Conservation (phyloP, 495 filamentous ascomycete species). For the Aspergillus carlsbadensis region DNA sequence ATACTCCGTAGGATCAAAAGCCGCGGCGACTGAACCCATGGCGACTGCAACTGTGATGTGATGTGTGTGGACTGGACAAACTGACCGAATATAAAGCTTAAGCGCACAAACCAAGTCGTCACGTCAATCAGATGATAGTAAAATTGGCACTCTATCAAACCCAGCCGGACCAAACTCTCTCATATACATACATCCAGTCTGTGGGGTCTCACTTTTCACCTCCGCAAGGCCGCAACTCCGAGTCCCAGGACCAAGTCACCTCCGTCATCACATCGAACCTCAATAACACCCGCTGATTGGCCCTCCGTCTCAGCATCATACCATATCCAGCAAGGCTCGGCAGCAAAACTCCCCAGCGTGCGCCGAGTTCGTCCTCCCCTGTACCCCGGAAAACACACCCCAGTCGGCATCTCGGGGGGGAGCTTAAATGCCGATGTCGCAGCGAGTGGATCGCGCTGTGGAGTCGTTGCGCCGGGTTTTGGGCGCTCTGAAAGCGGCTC, state of each 20-base stretch:
- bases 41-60: background rate
- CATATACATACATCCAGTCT: conserved; percentile 2
- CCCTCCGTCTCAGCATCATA: background rate
- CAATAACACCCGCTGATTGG: background rate
- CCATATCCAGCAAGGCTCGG: background rate
- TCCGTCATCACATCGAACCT: too few relatives aligned
- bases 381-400: background rate
- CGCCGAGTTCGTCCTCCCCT: background rate
- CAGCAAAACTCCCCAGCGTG: background rate
- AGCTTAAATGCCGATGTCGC: conserved; percentile 18
- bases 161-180: background rate
- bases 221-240: too few relatives aligned
- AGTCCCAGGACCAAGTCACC: too few relatives aligned
- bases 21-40: conserved; percentile 30
- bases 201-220: background rate
- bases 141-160: background rate
- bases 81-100: too few relatives aligned
- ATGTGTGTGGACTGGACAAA: too few relatives aligned
- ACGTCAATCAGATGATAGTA: too few relatives aligned
- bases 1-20: conserved; percentile 44
- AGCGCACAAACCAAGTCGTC: too few relatives aligned
- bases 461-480: conserved; percentile 4
- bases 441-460: conserved; percentile 5
- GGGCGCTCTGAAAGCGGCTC: background rate
- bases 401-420: conserved; percentile 22